Evolutionary conservation across 1,139 yeast species (phyloP).

Genomic region (Suhomyces terraborum): DNA sequence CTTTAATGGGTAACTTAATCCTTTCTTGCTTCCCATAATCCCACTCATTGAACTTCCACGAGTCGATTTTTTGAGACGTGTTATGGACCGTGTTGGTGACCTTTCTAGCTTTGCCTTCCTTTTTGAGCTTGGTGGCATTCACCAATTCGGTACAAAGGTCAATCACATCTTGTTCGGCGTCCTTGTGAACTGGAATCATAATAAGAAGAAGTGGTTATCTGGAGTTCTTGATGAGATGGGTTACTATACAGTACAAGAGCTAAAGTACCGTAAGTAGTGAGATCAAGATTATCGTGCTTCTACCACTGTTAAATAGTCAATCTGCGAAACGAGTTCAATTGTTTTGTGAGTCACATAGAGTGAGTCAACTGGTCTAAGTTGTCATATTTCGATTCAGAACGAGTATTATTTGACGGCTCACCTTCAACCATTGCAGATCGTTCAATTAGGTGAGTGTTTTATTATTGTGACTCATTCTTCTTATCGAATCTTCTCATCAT

Average conservation of each 20-base stretch:
- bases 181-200: conserved; percentile 5
- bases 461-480: neutral
- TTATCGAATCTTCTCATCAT: conserved; percentile 11
- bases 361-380: no score
- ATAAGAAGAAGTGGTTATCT: no score
- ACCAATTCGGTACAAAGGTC: conserved; percentile 9
- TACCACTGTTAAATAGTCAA: no score
- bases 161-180: neutral
- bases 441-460: neutral
- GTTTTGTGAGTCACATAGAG: no score
- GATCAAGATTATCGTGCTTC: neutral
- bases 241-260: neutral
- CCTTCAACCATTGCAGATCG: no score
- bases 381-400: no score
- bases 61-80: conserved; percentile 24
- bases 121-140: conserved; percentile 22
- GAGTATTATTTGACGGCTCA: no score
- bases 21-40: conserved; percentile 55
- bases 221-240: no score
- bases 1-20: conserved; percentile 63
- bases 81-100: conserved; percentile 22
- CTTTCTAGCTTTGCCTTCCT: conserved; percentile 28
- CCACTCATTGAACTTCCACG: conserved; percentile 91
- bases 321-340: no score
- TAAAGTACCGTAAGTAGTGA: neutral